These are phyloP conservation scores for Huntiella savannae DNA, from an alignment of 2,329 filamentous ascomycete genomes.

Conservation along the genomic window DNA sequence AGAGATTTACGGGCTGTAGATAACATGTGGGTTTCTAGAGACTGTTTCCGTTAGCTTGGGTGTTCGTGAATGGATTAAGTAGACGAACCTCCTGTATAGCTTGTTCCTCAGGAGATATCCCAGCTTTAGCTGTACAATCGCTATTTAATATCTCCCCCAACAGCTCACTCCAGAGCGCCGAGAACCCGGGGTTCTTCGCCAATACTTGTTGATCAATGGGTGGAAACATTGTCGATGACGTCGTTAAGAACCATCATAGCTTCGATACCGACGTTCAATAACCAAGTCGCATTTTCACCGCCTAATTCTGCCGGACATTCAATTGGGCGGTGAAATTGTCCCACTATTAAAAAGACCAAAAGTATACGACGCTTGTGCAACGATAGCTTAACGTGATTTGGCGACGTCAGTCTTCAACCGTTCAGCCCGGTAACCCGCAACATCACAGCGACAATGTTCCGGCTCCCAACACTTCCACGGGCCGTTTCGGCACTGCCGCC, in stretches of 20 bases:
- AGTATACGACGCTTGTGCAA: not conserved
- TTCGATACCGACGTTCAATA: not conserved
- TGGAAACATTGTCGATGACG: slow-evolving; percentile 29
- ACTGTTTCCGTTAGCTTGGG: not conserved
- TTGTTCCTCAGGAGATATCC: slow-evolving; percentile 30
- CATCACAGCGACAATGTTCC: not conserved
- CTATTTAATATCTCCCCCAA: slow-evolving; percentile 28
- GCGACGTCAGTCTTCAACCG: no score
- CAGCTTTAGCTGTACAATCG: slow-evolving; percentile 37
- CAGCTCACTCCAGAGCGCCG: no score
- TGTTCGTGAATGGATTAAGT: not conserved
- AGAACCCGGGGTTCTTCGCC: slow-evolving; percentile 37
- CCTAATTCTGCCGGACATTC: not conserved
- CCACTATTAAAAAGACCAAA: not conserved
- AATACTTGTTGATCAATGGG: slow-evolving; percentile 36
- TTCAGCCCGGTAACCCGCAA: not conserved
- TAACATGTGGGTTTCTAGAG: slow-evolving; percentile 29
- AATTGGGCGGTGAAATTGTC: not conserved
- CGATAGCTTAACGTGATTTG: not conserved
- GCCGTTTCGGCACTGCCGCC: not conserved
- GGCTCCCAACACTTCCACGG: not conserved
- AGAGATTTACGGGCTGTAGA: slow-evolving; percentile 31
- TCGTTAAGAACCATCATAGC: not conserved
- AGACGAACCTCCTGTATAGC: slow-evolving; percentile 27
- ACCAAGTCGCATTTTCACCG: not conserved